Evolutionary conservation across 2,329 filamentous ascomycete species (phyloP), one percentile per base, ranked within the genome.

Genomic region (Sclerotiophoma versabilis): DNA sequence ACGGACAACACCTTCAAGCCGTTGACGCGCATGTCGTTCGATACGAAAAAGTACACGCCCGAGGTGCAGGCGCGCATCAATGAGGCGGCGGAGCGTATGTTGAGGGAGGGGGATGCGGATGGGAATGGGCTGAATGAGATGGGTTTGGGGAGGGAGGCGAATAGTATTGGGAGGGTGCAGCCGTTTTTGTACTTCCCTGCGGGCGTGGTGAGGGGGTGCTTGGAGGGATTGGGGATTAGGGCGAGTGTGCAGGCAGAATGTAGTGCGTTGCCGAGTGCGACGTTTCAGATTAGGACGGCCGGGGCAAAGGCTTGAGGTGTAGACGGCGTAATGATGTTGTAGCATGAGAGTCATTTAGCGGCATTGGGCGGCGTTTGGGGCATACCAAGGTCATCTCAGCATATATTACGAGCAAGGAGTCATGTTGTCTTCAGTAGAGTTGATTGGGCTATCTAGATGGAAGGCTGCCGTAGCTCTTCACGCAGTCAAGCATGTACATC

Each of bases 181-280:
- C 68, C 66, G 89, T 97, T 96, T 74, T 81, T 99, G 12, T 97
- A 92, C 85, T 97, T 98, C 70, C 95, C 95, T 7, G 96, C 93
- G 66, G 95, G 95, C 39, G 84, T 99, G 42, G 91, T 99, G 57
- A 84, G 93, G 53, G 95, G 95, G 25, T 92, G 92, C n/a, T 79
- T 99, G 43, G 89, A 92, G n/a, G 92, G 89, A 44, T 81, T 99
- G 80, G 95, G 93, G 5, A 92, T 98, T 65, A 88, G 88, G 66
- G 93, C 93, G 9, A 96, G 89, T 1, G 93, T 99, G 1, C 91
- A 96, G 65, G 95, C 92, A 4, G 95, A 97, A 77, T 90, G 90
- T 49, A 89, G 82, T 50, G 93, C 96, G 73, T 81, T 99, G 49
- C 95, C 95, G 0, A 85, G 85, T 5, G 95, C 93, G 29, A 91